These are phyloP conservation scores for Hygrocybe punicea DNA, from an alignment of 768 basidiomycete species.

Conservation along the genomic window DNA sequence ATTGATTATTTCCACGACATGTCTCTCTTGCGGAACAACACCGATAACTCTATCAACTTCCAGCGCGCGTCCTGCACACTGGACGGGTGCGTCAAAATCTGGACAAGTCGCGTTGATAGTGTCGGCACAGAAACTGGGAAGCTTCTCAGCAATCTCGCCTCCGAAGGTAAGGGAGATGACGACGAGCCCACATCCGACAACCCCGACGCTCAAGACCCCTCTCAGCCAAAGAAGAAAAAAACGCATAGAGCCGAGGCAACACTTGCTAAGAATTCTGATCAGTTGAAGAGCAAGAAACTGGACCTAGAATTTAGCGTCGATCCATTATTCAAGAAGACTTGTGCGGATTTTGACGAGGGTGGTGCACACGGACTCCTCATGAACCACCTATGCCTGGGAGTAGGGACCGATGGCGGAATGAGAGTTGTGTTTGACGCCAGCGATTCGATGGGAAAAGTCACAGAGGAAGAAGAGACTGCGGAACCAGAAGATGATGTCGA, in stretches of 20 bases:
- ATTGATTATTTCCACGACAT: slow-evolving; percentile 99
- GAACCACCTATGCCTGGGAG: slow-evolving; percentile 85
- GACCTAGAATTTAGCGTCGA: slow-evolving; percentile 96
- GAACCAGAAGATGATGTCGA: slow-evolving; percentile 72
- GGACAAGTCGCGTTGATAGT: slow-evolving; percentile 96
- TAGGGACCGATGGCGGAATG: slow-evolving; percentile 76
- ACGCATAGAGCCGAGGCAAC: slow-evolving; percentile 73
- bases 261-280: slow-evolving; percentile 79
- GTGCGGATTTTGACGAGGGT: slow-evolving; percentile 97
- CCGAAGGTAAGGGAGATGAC: slow-evolving; percentile 49
- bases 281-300: slow-evolving; percentile 85
- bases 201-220: slow-evolving; percentile 58
- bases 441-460: slow-evolving; percentile 76
- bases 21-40: slow-evolving; percentile 88
- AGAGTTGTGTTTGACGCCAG: slow-evolving; percentile 95
- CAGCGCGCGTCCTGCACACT: slow-evolving; percentile 97
- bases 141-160: slow-evolving; percentile 82
- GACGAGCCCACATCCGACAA: slow-evolving; percentile 61
- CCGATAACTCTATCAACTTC: slow-evolving; percentile 97
- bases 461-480: slow-evolving; percentile 63
- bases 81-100: slow-evolving; percentile 99
- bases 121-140: slow-evolving; percentile 97
- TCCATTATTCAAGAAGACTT: slow-evolving; percentile 96
- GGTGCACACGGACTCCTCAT: slow-evolving; percentile 93
- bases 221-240: slow-evolving; percentile 61